A percentile compares a stretch with the other conserved stretches of the same genome.
Evolutionary conservation across 23 red algal genomes (phyloP).

Genomic region (Agarophyton chilense): DNA sequence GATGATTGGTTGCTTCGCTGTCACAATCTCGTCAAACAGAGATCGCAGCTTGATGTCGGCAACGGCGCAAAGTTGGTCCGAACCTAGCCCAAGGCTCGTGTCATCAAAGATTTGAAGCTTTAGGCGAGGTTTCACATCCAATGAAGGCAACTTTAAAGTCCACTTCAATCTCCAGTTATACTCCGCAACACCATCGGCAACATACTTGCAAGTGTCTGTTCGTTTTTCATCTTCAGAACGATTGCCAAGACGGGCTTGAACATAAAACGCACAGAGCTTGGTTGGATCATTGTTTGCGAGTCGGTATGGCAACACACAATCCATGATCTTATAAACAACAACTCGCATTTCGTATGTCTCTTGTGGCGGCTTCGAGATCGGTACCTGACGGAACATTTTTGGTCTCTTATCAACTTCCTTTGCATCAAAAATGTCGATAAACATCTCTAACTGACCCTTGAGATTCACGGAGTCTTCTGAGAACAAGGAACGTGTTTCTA

Average conservation of each 20-base stretch:
- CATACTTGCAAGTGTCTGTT: conserved; percentile 75
- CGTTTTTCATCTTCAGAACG: conserved; percentile 42
- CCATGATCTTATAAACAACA: conserved; percentile 77
- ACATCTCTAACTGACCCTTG: conserved; percentile 86
- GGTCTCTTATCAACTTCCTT: conserved; percentile 76
- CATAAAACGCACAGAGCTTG: conserved; percentile 63
- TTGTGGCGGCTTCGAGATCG: conserved; percentile 56
- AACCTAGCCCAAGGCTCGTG: conserved; percentile 60
- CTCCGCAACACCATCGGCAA: conserved; percentile 70
- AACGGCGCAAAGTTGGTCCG: conserved; percentile 67
- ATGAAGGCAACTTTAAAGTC: conserved; percentile 63
- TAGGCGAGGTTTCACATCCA: conserved; percentile 80
- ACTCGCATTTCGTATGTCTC: conserved; percentile 60
- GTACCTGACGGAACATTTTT: conserved; percentile 58
- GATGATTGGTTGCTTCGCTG: conserved; percentile 50
- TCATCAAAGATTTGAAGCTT: conserved; percentile 87
- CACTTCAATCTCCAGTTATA: conserved; percentile 86
- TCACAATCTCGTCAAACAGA: conserved; percentile 74
- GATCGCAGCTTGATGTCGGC: conserved; percentile 82
- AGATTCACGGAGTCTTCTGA: conserved; percentile 70
- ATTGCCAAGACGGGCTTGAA: conserved; percentile 74
- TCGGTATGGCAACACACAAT: conserved; percentile 67
- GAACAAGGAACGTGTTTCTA: conserved; percentile 82
- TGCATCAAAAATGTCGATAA: conserved; percentile 86
- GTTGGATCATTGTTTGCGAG: conserved; percentile 45